Evolutionary conservation across 495 filamentous ascomycete genomes (phyloP).

Genomic region (Aspergillus homomorphus): DNA sequence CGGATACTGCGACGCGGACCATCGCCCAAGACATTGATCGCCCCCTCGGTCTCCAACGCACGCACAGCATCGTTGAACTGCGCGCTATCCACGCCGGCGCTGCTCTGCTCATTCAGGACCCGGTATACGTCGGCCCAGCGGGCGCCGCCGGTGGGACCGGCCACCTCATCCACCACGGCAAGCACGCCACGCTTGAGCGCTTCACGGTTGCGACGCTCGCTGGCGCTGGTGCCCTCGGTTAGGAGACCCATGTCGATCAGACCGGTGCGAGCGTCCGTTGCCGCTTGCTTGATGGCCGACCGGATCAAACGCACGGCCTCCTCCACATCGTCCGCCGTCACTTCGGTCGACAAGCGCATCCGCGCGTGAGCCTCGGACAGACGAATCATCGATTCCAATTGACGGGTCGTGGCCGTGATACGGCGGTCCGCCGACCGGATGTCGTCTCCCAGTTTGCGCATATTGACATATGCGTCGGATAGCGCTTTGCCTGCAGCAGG

Average conservation of each 20-base stretch:
- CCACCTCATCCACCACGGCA: slow-evolving; percentile 73
- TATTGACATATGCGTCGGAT: slow-evolving; percentile 83
- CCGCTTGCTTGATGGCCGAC: slow-evolving; percentile 92
- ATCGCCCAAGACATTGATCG: slow-evolving; percentile 77
- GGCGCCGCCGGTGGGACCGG: slow-evolving; percentile 55
- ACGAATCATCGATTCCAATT: slow-evolving; percentile 96
- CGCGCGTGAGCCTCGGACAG: slow-evolving; percentile 95
- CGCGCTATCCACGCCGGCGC: slow-evolving; percentile 63
- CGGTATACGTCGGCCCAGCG: slow-evolving; percentile 73
- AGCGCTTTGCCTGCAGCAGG: slow-evolving; percentile 75
- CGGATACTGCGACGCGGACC: slow-evolving; percentile 79
- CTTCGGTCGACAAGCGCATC: slow-evolving; percentile 77
- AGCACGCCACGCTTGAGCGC: slow-evolving; percentile 82
- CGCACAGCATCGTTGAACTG: slow-evolving; percentile 83
- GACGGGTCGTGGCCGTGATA: slow-evolving; percentile 94
- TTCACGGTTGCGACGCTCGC: slow-evolving; percentile 73
- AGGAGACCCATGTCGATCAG: slow-evolving; percentile 95
- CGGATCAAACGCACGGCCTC: slow-evolving; percentile 93
- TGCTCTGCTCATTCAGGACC: slow-evolving; percentile 70
- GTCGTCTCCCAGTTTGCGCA: slow-evolving; percentile 94
- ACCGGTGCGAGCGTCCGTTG: slow-evolving; percentile 86
- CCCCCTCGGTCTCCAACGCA: slow-evolving; percentile 78
- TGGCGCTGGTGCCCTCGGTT: slow-evolving; percentile 84
- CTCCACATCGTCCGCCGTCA: slow-evolving; percentile 78
- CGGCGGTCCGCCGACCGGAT: slow-evolving; percentile 89